phyloP scores from a whole-genome alignment of 2,329 filamentous ascomycete species.

The Fusarium sp. region DNA sequence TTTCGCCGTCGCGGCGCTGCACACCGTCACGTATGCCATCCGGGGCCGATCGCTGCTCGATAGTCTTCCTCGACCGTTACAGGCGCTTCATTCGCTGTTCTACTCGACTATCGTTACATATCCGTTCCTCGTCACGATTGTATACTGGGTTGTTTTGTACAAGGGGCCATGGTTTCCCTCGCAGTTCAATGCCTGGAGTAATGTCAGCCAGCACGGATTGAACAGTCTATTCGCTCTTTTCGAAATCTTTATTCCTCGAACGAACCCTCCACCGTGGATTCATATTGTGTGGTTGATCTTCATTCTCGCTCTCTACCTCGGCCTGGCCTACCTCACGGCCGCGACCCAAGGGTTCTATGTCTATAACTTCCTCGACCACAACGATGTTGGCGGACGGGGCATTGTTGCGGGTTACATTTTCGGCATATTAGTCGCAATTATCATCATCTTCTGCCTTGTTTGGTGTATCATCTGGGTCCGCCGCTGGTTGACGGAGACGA shows the following conservation, averaged over 20 bases:
- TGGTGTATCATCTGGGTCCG: conserved; percentile 64
- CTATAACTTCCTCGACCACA: conserved; percentile 81
- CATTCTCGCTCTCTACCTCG: conserved; percentile 78
- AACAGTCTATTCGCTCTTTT: conserved; percentile 81
- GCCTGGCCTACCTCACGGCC: conserved; percentile 78
- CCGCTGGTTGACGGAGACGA: conserved; percentile 61
- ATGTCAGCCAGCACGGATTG: conserved; percentile 79
- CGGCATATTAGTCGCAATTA: conserved; percentile 64
- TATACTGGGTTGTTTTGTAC: conserved; percentile 76
- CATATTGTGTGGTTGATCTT: conserved; percentile 76
- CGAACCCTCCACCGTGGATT: conserved; percentile 67
- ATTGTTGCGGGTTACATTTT: conserved; percentile 74
- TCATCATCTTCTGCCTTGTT: conserved; percentile 65
- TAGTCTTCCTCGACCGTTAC: conserved; percentile 69
- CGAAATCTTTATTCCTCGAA: conserved; percentile 77
- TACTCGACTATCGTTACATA: conserved; percentile 72
- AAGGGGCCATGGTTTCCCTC: conserved; percentile 61
- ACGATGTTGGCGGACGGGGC: conserved; percentile 58
- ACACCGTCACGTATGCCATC: conserved; percentile 75
- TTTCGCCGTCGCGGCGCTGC: conserved; percentile 73
- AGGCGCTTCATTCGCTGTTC: conserved; percentile 72
- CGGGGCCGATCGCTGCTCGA: conserved; percentile 67
- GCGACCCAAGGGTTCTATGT: conserved; percentile 79
- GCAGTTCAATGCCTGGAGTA: conserved; percentile 69
- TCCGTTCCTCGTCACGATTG: conserved; percentile 76